Percentiles rank a stretch among this genome's conserved stretches.
Evolutionary conservation across 495 filamentous ascomycete species (phyloP).

Genomic region (Aspergillus biplanus): DNA sequence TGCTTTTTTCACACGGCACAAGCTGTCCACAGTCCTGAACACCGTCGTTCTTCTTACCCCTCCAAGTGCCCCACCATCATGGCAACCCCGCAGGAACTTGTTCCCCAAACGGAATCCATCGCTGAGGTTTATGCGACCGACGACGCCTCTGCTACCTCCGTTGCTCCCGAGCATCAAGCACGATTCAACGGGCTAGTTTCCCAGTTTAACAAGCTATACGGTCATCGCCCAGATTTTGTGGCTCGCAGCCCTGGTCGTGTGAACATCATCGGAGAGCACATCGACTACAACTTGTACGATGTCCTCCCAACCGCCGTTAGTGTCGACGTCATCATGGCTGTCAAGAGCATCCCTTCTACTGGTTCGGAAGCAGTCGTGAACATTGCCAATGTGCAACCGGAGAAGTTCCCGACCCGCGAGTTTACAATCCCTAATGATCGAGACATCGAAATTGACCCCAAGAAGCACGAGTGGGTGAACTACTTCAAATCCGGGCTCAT

Average conservation of each 20-base stretch:
- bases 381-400: slow-evolving; percentile 76
- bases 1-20: not conserved
- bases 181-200: slow-evolving; percentile 75
- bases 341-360: slow-evolving; percentile 59
- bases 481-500: slow-evolving; percentile 94
- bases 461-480: slow-evolving; percentile 91
- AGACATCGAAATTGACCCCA: slow-evolving; percentile 80
- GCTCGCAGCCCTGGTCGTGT: slow-evolving; percentile 90
- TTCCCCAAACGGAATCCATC: slow-evolving; percentile 53
- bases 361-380: slow-evolving; percentile 54
- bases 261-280: slow-evolving; percentile 99
- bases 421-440: slow-evolving; percentile 71
- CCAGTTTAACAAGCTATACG: slow-evolving; percentile 75
- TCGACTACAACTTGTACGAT: slow-evolving; percentile 96
- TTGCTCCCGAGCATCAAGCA: slow-evolving; percentile 42
- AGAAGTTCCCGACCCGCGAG: slow-evolving; percentile 75
- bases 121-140: slow-evolving; percentile 55
- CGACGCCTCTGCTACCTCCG: slow-evolving; percentile 41
- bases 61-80: slow-evolving; percentile 44
- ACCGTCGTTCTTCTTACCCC: slow-evolving; percentile 2
- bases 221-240: slow-evolving; percentile 74
- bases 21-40: not conserved
- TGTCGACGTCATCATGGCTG: slow-evolving; percentile 86
- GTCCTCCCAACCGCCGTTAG: slow-evolving; percentile 95
- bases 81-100: slow-evolving; percentile 49